phyloP scores from a whole-genome alignment of 108 stramenopile species.

The Schizochytrium sp. region DNA sequence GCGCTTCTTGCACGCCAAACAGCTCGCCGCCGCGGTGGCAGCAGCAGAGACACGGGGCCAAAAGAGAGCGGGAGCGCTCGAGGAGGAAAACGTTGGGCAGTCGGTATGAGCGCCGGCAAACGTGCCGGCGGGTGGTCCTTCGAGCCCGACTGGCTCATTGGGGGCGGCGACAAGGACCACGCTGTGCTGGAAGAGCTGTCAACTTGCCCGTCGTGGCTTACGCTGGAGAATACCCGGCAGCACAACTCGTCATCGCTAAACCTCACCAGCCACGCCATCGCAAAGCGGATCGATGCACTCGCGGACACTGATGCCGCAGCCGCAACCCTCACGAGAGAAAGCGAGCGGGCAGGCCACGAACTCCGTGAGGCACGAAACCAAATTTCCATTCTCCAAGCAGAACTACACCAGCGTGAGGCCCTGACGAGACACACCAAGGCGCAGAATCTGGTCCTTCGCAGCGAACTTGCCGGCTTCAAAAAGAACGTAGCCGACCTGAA shows the following conservation, averaged over 20 bases:
- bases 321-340: background rate
- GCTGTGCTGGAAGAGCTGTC: background rate
- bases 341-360: background rate
- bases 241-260: background rate
- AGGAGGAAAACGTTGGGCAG: background rate
- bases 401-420: background rate
- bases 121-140: background rate
- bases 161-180: background rate
- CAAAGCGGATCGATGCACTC: background rate
- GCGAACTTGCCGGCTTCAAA: background rate
- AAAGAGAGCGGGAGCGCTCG: too few relatives aligned
- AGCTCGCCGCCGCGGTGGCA: too few relatives aligned
- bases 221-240: background rate
- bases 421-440: background rate
- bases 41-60: too few relatives aligned
- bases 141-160: background rate
- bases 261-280: background rate
- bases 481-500: background rate
- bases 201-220: constrained; percentile 2
- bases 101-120: background rate
- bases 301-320: background rate
- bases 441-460: background rate
- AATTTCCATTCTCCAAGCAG: background rate
- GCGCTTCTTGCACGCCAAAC: too few relatives aligned
- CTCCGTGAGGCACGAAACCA: background rate